A percentile compares a stretch with the other conserved stretches of the same genome.
These are phyloP conservation scores for Tetrapisispora iriomotensis DNA, from an alignment of 805 yeast genomes.

Conservation along the genomic window DNA sequence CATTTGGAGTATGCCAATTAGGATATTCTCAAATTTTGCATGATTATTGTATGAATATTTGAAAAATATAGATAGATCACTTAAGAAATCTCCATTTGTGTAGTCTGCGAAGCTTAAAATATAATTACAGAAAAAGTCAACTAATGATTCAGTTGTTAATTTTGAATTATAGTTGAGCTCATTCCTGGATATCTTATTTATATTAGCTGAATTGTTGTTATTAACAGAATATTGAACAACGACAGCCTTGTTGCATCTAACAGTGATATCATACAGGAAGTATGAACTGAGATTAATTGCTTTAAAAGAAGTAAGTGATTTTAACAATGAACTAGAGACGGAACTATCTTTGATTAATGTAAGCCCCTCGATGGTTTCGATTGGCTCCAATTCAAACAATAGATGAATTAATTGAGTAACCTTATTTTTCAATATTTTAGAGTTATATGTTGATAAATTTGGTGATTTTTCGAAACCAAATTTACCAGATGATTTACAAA, in stretches of 20 bases:
- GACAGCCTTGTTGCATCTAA: slow-evolving; percentile 18
- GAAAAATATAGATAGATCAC: slow-evolving; percentile 45
- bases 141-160: slow-evolving; percentile 36
- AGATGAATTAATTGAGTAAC: neutral
- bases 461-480: neutral
- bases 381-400: slow-evolving; percentile 51
- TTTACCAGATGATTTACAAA: slow-evolving; percentile 9
- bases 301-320: neutral
- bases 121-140: slow-evolving; percentile 51
- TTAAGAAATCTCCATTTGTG: slow-evolving; percentile 71
- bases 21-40: slow-evolving; percentile 37
- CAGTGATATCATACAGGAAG: slow-evolving; percentile 36
- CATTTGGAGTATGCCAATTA: slow-evolving; percentile 46
- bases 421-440: neutral
- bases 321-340: slow-evolving; percentile 32
- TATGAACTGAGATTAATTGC: slow-evolving; percentile 33
- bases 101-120: slow-evolving; percentile 59
- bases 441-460: neutral
- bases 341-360: slow-evolving; percentile 13
- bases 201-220: slow-evolving; percentile 10
- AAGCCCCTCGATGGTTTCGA: slow-evolving; percentile 61
- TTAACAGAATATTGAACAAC: slow-evolving; percentile 11
- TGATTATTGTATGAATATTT: slow-evolving; percentile 45
- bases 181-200: slow-evolving; percentile 38
- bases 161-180: slow-evolving; percentile 5